Percentiles rank a stretch among this genome's conserved stretches.
Conservation (phyloP, 2,329 filamentous ascomycete species). For the Paecilomyces sp. region DNA sequence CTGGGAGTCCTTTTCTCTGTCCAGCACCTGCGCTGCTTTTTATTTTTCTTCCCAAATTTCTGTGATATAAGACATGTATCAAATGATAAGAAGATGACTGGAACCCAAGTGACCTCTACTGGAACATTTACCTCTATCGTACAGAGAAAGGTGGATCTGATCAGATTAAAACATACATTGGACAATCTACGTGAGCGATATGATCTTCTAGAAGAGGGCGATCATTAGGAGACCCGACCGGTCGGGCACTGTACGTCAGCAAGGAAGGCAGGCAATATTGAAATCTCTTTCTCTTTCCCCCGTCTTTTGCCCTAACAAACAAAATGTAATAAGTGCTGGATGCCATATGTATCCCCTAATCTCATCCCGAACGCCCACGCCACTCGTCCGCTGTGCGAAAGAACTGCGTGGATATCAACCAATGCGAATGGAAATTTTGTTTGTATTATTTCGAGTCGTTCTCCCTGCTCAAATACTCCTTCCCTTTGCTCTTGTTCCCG, state of each 20-base stretch:
- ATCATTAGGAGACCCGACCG: neutral
- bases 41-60: neutral
- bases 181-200: neutral
- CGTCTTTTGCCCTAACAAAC: neutral
- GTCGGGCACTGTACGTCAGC: neutral
- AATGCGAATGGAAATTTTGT: neutral
- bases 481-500: neutral
- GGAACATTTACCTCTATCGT: neutral
- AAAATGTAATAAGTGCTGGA: neutral
- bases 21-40: neutral
- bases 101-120: neutral
- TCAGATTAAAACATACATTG: neutral
- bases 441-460: neutral
- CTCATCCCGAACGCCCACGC: neutral
- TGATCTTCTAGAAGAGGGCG: neutral
- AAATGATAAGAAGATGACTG: neutral
- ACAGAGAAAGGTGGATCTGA: neutral
- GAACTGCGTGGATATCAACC: neutral
- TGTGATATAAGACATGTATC: neutral
- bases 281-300: neutral
- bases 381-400: neutral
- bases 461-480: neutral
- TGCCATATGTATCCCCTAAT: neutral
- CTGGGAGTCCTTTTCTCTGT: neutral
- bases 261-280: neutral